These are phyloP conservation scores for Naganishia vaughanmartiniae DNA, from an alignment of 768 basidiomycete genomes.

Conservation along the genomic window DNA sequence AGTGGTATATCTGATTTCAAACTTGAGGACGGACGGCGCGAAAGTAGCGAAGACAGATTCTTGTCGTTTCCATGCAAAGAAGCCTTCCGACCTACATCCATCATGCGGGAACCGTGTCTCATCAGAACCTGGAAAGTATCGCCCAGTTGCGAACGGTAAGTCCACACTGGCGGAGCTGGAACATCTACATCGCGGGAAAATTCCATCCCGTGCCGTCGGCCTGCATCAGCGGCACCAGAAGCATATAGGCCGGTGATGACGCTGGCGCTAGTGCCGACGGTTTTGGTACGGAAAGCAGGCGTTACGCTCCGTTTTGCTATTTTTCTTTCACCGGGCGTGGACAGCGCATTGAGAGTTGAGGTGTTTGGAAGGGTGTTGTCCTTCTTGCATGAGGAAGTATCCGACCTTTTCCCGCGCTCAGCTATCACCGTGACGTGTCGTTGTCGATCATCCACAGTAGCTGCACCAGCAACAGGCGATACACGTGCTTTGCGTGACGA, in stretches of 20 bases:
- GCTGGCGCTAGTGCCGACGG: neutral
- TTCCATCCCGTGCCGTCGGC: neutral
- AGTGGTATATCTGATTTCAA: neutral
- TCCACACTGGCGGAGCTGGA: neutral
- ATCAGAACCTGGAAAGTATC: no score
- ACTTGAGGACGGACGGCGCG: neutral
- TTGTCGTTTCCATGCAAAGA: neutral
- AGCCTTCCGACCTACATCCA: neutral
- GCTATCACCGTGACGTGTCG: no score
- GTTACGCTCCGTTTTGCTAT: neutral
- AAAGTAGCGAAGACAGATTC: neutral
- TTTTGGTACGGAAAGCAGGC: neutral
- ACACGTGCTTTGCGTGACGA: no score
- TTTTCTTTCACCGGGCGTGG: no score
- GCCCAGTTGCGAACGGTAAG: neutral
- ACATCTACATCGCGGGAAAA: neutral
- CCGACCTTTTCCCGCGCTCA: no score
- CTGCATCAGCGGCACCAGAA: neutral
- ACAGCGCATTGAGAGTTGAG: no score
- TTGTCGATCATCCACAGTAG: no score
- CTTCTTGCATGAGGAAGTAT: no score
- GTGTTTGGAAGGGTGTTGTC: no score
- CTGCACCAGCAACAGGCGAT: no score
- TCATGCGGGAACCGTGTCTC: neutral
- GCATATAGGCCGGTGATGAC: neutral